A percentile compares a stretch with the other conserved stretches of the same genome.
These are phyloP conservation scores for Trichoderma koningii DNA, from an alignment of 2,329 filamentous ascomycete genomes.

Conservation along the genomic window DNA sequence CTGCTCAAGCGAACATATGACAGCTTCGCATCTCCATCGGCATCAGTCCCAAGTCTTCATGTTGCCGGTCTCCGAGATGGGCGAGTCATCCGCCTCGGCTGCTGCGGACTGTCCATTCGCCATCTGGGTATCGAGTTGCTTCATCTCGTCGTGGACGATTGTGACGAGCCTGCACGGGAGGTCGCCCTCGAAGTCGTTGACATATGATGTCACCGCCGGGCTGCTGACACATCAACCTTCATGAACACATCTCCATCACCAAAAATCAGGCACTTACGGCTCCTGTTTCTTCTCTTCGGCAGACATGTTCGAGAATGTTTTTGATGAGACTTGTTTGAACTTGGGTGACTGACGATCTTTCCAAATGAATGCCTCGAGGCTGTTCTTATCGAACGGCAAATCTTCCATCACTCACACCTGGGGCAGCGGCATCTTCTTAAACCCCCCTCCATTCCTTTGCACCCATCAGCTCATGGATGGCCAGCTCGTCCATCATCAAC, in stretches of 20 bases:
- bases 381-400: not conserved
- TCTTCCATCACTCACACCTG: not conserved
- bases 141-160: not conserved
- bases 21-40: not conserved
- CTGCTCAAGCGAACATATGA: too few species aligned
- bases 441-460: not conserved
- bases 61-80: not conserved
- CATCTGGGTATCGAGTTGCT: not conserved
- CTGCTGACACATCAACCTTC: conserved; percentile 14
- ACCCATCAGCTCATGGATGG: not conserved
- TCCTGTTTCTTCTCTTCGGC: not conserved
- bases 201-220: not conserved
- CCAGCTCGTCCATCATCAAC: not conserved
- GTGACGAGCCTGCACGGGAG: not conserved
- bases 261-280: conserved; percentile 6
- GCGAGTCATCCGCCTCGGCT: not conserved
- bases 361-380: not conserved
- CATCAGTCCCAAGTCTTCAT: not conserved
- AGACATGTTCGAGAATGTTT: not conserved
- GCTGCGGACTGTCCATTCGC: not conserved
- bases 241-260: not conserved
- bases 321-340: not conserved
- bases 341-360: not conserved
- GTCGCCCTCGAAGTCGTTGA: not conserved
- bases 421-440: conserved; percentile 17